Base-by-base conservation (phyloP, 495 filamentous ascomycete genomes). In the Penicillium waksmanii region DNA sequence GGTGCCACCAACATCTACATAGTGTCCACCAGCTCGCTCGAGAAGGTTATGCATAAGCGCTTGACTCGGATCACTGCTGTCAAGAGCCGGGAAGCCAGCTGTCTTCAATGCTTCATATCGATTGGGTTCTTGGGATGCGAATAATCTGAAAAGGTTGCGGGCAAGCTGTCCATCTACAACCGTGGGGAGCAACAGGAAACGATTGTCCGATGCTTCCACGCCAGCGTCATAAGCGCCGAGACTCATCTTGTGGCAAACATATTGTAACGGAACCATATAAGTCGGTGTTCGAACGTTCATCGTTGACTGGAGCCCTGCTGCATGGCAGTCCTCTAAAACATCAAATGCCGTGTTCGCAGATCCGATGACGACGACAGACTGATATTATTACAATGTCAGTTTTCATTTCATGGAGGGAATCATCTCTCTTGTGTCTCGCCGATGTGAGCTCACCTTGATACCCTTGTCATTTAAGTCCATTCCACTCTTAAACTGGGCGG, bases 271-370 rank as follows among this genome's bases (percentile, higher is more conserved):
- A 11, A 79, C 13, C 17, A 80, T 59, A 53, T 75, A 73, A 21
- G 76, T 75, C 13, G 42, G 62, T 1, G 65, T 68, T 48, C 69
- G 61, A 51, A 76, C 76, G 8, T 77, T 62, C 72, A 82, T 78
- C 7, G 78, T 80, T 2, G 69, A 62, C 12, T 66, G 34, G 15
- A 78, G 63, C 8, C 71, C 68, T 2, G 77, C 67, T 15, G 62
- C 59, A 34, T 77, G 54, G 65, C 78, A 78, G 53, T 81, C 77
- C 47, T 76, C 73, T 0, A 77, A 70, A 1, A 81, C 62, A 61
- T 82, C 80, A 55, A 81, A 80, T 1, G 67, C 77, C 17, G 77
- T 81, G 55, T 82, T 82, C 13, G 73, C 78, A 8, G 75, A 76
- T 15, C 78, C 78, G 18, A 81, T 63, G 1, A 82, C 62, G 5